Evolutionary conservation across 306 rosid genomes (phyloP).

Genomic region (Prunus fruticosa): DNA sequence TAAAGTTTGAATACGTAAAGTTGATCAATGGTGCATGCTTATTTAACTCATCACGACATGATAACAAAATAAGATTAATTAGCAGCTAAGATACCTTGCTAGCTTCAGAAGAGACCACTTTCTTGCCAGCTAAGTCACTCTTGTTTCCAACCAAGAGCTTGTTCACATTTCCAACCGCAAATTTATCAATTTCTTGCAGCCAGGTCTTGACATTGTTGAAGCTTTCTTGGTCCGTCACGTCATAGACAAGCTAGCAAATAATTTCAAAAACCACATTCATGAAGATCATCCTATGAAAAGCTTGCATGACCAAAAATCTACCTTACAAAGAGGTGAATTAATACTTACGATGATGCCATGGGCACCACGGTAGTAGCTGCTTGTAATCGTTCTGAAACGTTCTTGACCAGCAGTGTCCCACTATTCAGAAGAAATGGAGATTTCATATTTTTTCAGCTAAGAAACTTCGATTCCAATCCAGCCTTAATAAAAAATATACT

Average conservation of each 20-base stretch:
- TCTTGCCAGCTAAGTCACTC: constrained; percentile 59
- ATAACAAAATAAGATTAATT: background rate
- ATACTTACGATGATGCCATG: constrained; percentile 69
- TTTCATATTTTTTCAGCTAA: background rate
- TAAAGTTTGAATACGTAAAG: background rate
- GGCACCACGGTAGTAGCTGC: constrained; percentile 88
- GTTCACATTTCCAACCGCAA: constrained; percentile 71
- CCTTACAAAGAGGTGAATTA: background rate
- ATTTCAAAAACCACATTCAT: background rate
- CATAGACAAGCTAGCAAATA: constrained; percentile 64
- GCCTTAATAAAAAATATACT: constrained; percentile 22
- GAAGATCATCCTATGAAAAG: background rate
- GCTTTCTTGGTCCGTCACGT: constrained; percentile 81
- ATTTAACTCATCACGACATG: background rate
- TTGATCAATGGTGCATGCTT: background rate
- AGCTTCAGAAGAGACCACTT: constrained; percentile 71
- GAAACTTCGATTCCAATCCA: background rate
- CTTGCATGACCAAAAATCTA: background rate
- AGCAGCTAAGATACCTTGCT: constrained; percentile 46
- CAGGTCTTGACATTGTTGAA: constrained; percentile 77
- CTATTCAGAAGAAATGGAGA: constrained; percentile 24
- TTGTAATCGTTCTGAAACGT: constrained; percentile 77
- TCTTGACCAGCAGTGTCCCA: constrained; percentile 93
- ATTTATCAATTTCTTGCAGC: constrained; percentile 80
- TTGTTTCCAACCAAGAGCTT: constrained; percentile 80